Base-by-base conservation (phyloP, 2,329 filamentous ascomycete genomes). In the Hypoxylon sp. region DNA sequence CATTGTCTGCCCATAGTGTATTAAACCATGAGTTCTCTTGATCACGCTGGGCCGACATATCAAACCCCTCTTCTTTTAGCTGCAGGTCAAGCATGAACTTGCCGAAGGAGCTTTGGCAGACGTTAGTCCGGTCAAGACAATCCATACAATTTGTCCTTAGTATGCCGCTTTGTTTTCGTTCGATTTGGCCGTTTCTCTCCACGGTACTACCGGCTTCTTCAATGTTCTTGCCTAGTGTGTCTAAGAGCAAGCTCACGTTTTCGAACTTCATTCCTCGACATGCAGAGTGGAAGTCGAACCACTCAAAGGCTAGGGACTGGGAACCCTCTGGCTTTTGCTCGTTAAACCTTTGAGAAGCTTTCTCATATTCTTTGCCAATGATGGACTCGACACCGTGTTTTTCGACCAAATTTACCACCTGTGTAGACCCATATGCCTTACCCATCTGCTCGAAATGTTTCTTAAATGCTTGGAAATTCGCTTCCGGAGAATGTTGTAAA, bases 111-210 rank as follows among this genome's bases (percentile, higher is more conserved):
- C 90, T 96, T 71, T 97, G 93, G 29, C 92, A 91, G 15, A 99
- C 92, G 62, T 97, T 97, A 2, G 94, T 99, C 15, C 94, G 84
- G 69, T 99, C 94, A 7, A 99, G 76, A 63, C 94, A 99, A 67
- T 99, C 94, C 94, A 99, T 97, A 71, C 94, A 99, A 67, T 99
- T 99, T 1, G 91, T 97, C 47, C 94, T 82, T n/a, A 97, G 70
- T 5, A 96, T 83, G 1, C 92, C 92, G 17, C 75, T 78, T 68
- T 97, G 92, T 35, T 68, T 74, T 3, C 67, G 62, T 11, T 71
- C 61, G 9, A 81, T 51, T 20, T 71, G 66, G 2, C 77, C 78
- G 12, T 75, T 71, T 8, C 71, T 63, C 43, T 79, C 74, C 2
- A 89, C 80, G 0, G 88, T 91, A 73, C 89, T 91, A 1, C 89